Base-by-base conservation (phyloP, 2,329 filamentous ascomycete species). In the Xylaria multiplex region DNA sequence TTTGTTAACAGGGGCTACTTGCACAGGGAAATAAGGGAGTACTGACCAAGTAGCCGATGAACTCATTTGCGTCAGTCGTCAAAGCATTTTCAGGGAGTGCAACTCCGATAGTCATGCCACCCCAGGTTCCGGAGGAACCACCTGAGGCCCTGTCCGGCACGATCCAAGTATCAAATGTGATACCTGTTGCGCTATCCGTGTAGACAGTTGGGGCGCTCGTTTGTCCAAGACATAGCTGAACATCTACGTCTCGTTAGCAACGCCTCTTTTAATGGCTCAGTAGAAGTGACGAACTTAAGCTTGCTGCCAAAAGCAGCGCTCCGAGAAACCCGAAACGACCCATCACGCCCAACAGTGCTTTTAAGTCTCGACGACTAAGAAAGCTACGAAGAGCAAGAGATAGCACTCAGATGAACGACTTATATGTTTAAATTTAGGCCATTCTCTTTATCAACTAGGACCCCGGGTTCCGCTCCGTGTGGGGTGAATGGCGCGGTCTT, bases 1-100 rank as follows among this genome's bases (percentile, higher is more conserved):
- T 54, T 64, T 67, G 16, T 62, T 8, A 30, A 59, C 63, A 49
- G 62, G n/a, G 45, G 9, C 19, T 27, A 19, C 16, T 49, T 13
- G 19, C 9, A 19, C 24, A 48, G 30, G 14, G 8, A 8, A 50
- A 55, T 45, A 3, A 52, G 11, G 46, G 9, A 9, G 22, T 19
- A 61, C 81, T 70, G 69, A 88, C 87, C 54, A 89, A 77, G 56
- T 86, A 81, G 43, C 87, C 88, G 63, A 90, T 85, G 70, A 88
- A 89, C 73, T 90, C 88, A 50, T 78, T 81, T 5, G 82, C 80
- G 59, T 84, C 81, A 24, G 74, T 81, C 0, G 77, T 81, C 52
- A 83, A 68, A 1, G 84, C 84, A 72, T 83, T 77, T 16, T 75
- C 70, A 5, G 87, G 87, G 16, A 89, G 77, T 1, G 84, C 84